These are phyloP conservation scores for Spergularia bocconei DNA, from an alignment of 148 eudicot genomes.

Conservation along the genomic window DNA sequence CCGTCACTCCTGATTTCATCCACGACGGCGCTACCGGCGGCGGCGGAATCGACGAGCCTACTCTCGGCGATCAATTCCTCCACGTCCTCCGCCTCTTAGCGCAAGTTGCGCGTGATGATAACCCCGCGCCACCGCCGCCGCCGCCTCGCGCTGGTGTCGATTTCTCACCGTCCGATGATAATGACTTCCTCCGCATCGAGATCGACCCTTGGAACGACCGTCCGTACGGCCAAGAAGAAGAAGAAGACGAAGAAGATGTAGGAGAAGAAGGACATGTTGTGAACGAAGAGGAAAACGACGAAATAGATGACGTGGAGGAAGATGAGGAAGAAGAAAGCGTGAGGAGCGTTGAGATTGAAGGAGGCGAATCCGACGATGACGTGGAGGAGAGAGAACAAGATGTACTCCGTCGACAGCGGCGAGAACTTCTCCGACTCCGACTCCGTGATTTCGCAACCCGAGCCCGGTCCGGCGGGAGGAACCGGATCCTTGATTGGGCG, in stretches of 20 bases:
- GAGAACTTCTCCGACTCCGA: conserved; percentile 54
- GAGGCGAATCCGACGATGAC: conserved; percentile 24
- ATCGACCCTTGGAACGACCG: conserved; percentile 50
- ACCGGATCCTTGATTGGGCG: conserved; percentile 79
- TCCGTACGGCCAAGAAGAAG: conserved; percentile 19
- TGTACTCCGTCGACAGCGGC: conserved; percentile 35
- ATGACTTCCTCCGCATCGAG: conserved; percentile 59
- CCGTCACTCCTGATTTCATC: neutral
- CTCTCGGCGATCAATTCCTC: conserved; percentile 52
- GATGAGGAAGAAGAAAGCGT: conserved; percentile 22
- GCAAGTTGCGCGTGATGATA: conserved; percentile 63
- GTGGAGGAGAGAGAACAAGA: conserved; percentile 43
- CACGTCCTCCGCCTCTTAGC: conserved; percentile 67
- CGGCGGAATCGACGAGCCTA: conserved; percentile 29
- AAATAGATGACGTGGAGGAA: conserved; percentile 28
- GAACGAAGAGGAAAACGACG: neutral
- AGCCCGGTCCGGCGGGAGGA: conserved; percentile 45
- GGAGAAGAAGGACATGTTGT: conserved; percentile 22
- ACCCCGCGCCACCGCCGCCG: conserved; percentile 45
- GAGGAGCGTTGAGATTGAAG: conserved; percentile 36
- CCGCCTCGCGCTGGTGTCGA: conserved; percentile 16
- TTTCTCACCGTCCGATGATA: conserved; percentile 26
- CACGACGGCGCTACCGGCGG: neutral
- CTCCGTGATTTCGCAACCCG: conserved; percentile 59
- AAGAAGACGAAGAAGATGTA: conserved; percentile 34